Base-by-base conservation (phyloP, 148 eudicot genomes). In the Chenopodium formosanum region DNA sequence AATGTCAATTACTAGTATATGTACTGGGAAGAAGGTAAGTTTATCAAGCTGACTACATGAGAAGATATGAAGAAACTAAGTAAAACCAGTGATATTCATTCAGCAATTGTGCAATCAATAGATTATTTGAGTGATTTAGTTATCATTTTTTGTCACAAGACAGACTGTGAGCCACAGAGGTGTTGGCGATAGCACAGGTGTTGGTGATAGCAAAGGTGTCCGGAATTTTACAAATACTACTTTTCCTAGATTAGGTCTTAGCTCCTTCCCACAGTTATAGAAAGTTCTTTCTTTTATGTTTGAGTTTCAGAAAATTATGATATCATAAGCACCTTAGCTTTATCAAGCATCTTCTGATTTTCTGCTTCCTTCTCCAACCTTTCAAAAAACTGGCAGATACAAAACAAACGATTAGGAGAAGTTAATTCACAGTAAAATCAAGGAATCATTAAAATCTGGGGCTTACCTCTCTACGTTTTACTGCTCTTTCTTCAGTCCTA, bases 401-500 rank as follows among this genome's bases (percentile, higher is more conserved):
- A 58, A 73, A 32, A 11, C 29, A 29, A 65, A 70, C 65, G 25
- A 12, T 79, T 44, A 72, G 65, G 12, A 67, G 9, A 17, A 52
- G 22, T n/a, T 46, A 53, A 65, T 16, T 65, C 77, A 17, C 25
- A n/a, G 46, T 74, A 13, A 60, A 52, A 34, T 20, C 47, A 77
- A 12, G 40, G 66, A 22, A 8, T 29, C 60, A 16, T 17, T 3
- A 40, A 34, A 17, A 14, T 68, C 29, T 60, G 40, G 75, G 79
- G 48, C 88, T 68, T 87, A 86, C 98, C 97, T 91, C 95, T 90
- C 81, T 87, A 65, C 91, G 93, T 83, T 89, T 91, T 81, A 84
- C 90, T 73, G 92, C 97, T 89, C 97, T 86, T 88, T 89, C 97
- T 86, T 91, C 97, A 78, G 93, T 88, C 85, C 89, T 90, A 69